Evolutionary conservation across 768 basidiomycete species (phyloP), one percentile per base, ranked within the genome.

Genomic region (Termitomyces sp.): DNA sequence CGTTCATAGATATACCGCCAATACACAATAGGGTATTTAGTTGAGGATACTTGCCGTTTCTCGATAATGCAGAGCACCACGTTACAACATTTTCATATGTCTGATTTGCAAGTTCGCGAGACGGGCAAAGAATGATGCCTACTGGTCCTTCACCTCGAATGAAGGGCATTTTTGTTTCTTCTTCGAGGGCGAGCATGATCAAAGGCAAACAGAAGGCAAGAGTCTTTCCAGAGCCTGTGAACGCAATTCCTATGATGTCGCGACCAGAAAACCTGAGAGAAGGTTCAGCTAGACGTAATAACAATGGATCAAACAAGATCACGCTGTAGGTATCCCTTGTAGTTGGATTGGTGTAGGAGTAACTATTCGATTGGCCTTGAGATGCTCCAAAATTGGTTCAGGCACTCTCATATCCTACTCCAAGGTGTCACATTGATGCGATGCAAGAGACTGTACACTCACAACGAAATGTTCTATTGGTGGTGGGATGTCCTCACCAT

Each of bases 171-270:
- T 91, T 94, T 58, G 77, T 79, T 72, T 98, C 97, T 70, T 96
- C 94, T 75, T 98, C 96, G 16, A 96, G 79, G 1, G 94, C 90
- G 63, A 91, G 78, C 97, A 99, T 98, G 63, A 98, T 94, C 26
- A 98, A 78, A 2, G 97, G 97, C n/a, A 99, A 77, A 62, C 94
- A 96, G 74, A 99, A 99, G 0, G 95, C 88, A n/a, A 99, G 83
- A 0, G 97, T 99, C 75, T 99, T 99, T 16, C 97, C 97, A 0
- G 96, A 98, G 39, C 97, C 97, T 26, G 97, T 99, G 74, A 98
- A 98, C 4, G 97, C 97, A 62, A 99, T 98, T 20, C 97, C 97
- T 62, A 98, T 99, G 76, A 98, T 89, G 70, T 99, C 97, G 60
- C 97, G 85, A 39, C 97, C 97, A 51, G 94, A 77, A 70, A 98